Conservation (phyloP, 345 rosid genomes). For the Melaleuca alternifolia region DNA sequence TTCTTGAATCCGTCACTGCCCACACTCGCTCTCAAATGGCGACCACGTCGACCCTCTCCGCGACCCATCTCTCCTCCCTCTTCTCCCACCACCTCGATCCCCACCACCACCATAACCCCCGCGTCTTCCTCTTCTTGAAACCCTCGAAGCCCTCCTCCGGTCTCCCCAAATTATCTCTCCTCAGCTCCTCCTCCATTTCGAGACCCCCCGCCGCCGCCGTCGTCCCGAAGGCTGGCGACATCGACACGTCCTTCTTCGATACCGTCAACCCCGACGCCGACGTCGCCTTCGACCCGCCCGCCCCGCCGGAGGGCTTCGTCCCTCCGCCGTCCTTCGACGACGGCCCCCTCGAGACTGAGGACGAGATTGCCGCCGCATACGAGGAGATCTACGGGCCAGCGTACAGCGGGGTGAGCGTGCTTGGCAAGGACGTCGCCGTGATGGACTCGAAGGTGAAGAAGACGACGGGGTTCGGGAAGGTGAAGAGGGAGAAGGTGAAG, state of each 20-base stretch:
- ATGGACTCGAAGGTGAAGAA: slow-evolving; percentile 64
- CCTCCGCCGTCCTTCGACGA: slow-evolving; percentile 65
- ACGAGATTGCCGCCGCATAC: slow-evolving; percentile 59
- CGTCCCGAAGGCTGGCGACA: slow-evolving; percentile 11
- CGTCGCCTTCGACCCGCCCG: slow-evolving; percentile 44
- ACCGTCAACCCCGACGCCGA: slow-evolving; percentile 24
- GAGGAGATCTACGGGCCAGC: slow-evolving; percentile 85
- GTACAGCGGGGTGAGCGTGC: slow-evolving; percentile 44
- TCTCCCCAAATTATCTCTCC: slow-evolving; percentile 10
- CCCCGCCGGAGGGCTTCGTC: slow-evolving; percentile 50
- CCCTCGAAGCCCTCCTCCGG: slow-evolving; percentile 9
- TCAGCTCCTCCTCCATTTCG: slow-evolving; percentile 14
- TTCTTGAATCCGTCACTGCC: neutral
- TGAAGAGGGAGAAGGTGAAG: slow-evolving; percentile 43
- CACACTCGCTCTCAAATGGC: neutral
- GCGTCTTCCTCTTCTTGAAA: slow-evolving; percentile 16
- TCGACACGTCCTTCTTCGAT: slow-evolving; percentile 45
- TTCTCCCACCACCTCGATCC: neutral
- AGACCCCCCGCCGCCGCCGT: neutral
- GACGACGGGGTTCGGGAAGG: slow-evolving; percentile 31
- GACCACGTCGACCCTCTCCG: neutral
- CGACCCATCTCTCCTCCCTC: neutral
- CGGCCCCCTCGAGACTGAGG: slow-evolving; percentile 53
- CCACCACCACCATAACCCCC: slow-evolving; percentile 17
- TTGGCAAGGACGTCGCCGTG: slow-evolving; percentile 51